phyloP scores from a whole-genome alignment of 1,139 yeast species.

The Geotrichum australiense region DNA sequence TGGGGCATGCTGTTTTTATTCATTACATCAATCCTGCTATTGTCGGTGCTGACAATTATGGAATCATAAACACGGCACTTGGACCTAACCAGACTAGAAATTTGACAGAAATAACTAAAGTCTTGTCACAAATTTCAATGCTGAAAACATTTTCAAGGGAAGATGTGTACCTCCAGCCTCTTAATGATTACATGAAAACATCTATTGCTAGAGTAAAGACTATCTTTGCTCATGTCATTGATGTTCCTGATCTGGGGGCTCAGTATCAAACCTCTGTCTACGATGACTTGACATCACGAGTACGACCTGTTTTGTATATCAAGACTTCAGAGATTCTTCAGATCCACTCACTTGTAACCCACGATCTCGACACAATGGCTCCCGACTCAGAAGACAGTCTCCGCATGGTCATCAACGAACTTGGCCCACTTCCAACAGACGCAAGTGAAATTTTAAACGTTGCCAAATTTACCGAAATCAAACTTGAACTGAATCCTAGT shows the following conservation, averaged over 20 bases:
- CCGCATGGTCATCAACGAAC: slow-evolving; percentile 39
- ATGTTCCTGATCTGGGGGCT: slow-evolving; percentile 51
- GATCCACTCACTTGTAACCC: slow-evolving; percentile 51
- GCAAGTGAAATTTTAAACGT: slow-evolving; percentile 40
- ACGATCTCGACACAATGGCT: slow-evolving; percentile 45
- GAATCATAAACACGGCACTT: slow-evolving; percentile 38
- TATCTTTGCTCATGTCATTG: slow-evolving; percentile 44
- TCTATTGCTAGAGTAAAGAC: slow-evolving; percentile 43
- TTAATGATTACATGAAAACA: slow-evolving; percentile 60
- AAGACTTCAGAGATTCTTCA: slow-evolving; percentile 58
- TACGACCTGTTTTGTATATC: slow-evolving; percentile 58
- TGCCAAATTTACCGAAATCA: slow-evolving; percentile 37
- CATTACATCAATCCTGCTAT: slow-evolving; percentile 62
- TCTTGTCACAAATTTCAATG: slow-evolving; percentile 57
- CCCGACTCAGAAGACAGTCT: slow-evolving; percentile 50
- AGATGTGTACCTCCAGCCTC: slow-evolving; percentile 69
- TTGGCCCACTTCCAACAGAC: slow-evolving; percentile 40
- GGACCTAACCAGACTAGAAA: slow-evolving; percentile 43
- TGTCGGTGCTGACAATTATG: slow-evolving; percentile 61
- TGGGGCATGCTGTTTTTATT: slow-evolving; percentile 61
- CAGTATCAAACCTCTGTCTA: slow-evolving; percentile 58
- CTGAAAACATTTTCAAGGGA: slow-evolving; percentile 57
- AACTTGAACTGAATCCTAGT: slow-evolving; percentile 39
- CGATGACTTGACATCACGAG: slow-evolving; percentile 63
- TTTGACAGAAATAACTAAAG: slow-evolving; percentile 51